phyloP scores from a whole-genome alignment of 148 eudicot genomes.

The Suaeda aralocaspica region DNA sequence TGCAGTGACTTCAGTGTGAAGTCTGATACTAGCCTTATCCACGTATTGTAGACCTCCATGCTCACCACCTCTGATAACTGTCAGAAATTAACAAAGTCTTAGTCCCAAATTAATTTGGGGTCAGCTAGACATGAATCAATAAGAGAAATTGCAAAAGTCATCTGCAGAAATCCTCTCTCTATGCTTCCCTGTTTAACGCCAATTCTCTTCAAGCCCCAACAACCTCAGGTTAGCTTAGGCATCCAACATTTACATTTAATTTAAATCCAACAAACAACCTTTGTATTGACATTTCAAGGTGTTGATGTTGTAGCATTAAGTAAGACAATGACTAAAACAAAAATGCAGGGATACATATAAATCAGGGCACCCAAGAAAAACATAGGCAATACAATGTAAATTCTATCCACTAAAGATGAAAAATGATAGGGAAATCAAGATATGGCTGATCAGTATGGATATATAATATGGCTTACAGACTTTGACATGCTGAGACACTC shows the following conservation, averaged over 20 bases:
- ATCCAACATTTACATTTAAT: too few relatives aligned
- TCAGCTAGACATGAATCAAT: too few relatives aligned
- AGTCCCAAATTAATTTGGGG: too few relatives aligned
- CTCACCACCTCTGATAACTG: conserved; percentile 59
- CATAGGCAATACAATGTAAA: neutral
- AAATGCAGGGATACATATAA: neutral
- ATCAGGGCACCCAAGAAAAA: neutral
- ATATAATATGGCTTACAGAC: neutral
- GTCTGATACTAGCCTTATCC: conserved; percentile 59
- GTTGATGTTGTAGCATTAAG: neutral
- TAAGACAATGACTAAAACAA: neutral
- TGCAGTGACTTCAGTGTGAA: conserved; percentile 61
- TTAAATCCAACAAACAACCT: too few relatives aligned
- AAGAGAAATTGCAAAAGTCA: too few relatives aligned
- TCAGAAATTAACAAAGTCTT: conserved; percentile 1
- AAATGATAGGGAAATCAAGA: neutral
- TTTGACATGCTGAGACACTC: neutral
- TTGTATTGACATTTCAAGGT: conserved; percentile 3
- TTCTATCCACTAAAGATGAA: neutral
- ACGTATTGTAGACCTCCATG: conserved; percentile 49
- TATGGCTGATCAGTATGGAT: neutral
- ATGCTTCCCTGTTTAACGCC: too few relatives aligned
- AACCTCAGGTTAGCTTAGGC: too few relatives aligned
- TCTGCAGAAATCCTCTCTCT: too few relatives aligned
- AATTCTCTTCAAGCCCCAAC: too few relatives aligned